These are phyloP conservation scores for Arthroderma sp. DNA, from an alignment of 2,329 filamentous ascomycete species.

Conservation along the genomic window DNA sequence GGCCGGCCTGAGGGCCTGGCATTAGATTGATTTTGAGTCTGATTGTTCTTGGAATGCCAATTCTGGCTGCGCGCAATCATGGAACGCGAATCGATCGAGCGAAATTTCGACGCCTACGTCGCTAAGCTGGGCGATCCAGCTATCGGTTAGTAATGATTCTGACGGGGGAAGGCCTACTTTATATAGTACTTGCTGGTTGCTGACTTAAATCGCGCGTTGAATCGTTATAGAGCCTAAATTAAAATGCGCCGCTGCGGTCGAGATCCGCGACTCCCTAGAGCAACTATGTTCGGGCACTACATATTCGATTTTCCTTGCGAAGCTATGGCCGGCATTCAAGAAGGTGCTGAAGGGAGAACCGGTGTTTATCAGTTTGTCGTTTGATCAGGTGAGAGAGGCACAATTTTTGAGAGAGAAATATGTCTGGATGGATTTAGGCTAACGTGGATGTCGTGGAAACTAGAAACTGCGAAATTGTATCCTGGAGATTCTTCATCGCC, in stretches of 20 bases:
- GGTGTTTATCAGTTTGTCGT: conserved; percentile 79
- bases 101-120: conserved; percentile 40
- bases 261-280: conserved; percentile 84
- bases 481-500: conserved; percentile 83
- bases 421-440: conserved; percentile 6
- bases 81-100: conserved; percentile 29
- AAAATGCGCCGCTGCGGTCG: conserved; percentile 70
- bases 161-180: conserved; percentile 2
- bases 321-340: conserved; percentile 81
- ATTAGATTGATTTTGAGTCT: background rate
- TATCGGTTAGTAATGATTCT: conserved; percentile 31
- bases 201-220: background rate
- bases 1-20: conserved; percentile 16
- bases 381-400: conserved; percentile 59
- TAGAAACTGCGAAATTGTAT: conserved; percentile 84
- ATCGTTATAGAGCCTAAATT: conserved; percentile 56
- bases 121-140: conserved; percentile 38
- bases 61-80: conserved; percentile 7
- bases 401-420: conserved; percentile 1
- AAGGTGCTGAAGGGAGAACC: conserved; percentile 72
- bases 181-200: conserved; percentile 6
- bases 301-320: conserved; percentile 71
- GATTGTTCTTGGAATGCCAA: conserved; percentile 6
- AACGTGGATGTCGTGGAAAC: background rate
- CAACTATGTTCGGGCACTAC: conserved; percentile 62